These are phyloP conservation scores for Marvania coccoides DNA, from an alignment of 139 green algal genomes.

Conservation along the genomic window DNA sequence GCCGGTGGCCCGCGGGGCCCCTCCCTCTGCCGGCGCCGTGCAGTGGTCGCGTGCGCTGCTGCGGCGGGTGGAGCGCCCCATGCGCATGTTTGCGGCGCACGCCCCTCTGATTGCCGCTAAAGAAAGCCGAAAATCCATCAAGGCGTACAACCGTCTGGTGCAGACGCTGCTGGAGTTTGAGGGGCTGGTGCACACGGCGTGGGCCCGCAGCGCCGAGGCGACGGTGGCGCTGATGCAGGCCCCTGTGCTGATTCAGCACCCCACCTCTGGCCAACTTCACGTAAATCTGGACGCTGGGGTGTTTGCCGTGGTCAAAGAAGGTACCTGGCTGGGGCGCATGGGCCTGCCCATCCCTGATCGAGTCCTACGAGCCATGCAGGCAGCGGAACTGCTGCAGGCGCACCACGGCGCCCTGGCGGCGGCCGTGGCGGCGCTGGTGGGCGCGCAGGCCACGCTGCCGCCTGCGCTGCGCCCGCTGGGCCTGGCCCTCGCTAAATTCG, in stretches of 20 bases:
- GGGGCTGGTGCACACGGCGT: slow-evolving; percentile 72
- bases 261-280: slow-evolving; percentile 33
- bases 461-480: background rate
- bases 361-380: background rate
- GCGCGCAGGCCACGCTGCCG: background rate
- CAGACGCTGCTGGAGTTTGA: slow-evolving; percentile 79
- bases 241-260: slow-evolving; percentile 79
- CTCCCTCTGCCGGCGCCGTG: slow-evolving; percentile 81
- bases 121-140: slow-evolving; percentile 81
- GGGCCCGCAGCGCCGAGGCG: slow-evolving; percentile 46
- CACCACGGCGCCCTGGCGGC: background rate
- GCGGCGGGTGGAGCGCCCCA: slow-evolving; percentile 83
- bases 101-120: slow-evolving; percentile 75
- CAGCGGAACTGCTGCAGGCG: background rate
- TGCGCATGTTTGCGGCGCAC: slow-evolving; percentile 71
- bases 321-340: background rate
- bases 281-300: background rate
- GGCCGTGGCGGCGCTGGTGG: background rate
- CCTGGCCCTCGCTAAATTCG: background rate
- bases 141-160: slow-evolving; percentile 82
- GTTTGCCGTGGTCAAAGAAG: background rate
- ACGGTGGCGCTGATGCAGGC: slow-evolving; percentile 68
- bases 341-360: background rate
- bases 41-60: slow-evolving; percentile 89
- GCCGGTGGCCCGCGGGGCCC: slow-evolving; percentile 69